A percentile compares a stretch with the other conserved stretches of the same genome.
These are phyloP conservation scores for Penicillium brevicompactum DNA, from an alignment of 2,329 filamentous ascomycete species.

Conservation along the genomic window DNA sequence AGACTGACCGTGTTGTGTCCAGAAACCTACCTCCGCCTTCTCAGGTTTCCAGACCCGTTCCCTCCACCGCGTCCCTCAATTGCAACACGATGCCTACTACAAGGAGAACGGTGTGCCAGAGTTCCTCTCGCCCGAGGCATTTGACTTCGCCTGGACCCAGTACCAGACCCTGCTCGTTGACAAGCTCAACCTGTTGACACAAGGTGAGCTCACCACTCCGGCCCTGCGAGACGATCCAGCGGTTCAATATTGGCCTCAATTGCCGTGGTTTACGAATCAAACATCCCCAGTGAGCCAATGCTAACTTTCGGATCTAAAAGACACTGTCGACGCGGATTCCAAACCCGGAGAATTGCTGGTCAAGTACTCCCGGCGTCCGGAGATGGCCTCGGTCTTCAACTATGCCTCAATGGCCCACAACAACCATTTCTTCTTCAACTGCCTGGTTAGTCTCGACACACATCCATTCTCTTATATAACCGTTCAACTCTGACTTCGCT, in stretches of 20 bases:
- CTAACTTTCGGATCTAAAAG: slow-evolving; percentile 44
- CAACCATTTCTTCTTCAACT: slow-evolving; percentile 64
- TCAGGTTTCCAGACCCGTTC: slow-evolving; percentile 39
- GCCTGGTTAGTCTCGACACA: slow-evolving; percentile 38
- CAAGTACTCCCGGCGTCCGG: slow-evolving; percentile 75
- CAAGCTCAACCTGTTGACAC: slow-evolving; percentile 73
- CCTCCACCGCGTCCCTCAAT: slow-evolving; percentile 51
- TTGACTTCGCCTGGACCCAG: slow-evolving; percentile 76
- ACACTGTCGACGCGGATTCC: slow-evolving; percentile 64
- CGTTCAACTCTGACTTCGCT: slow-evolving; percentile 10
- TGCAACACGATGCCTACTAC: slow-evolving; percentile 51
- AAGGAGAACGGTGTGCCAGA: slow-evolving; percentile 63
- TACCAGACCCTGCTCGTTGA: slow-evolving; percentile 76
- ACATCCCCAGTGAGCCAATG: background rate
- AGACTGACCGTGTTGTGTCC: slow-evolving; percentile 24
- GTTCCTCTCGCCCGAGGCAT: slow-evolving; percentile 70
- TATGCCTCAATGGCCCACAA: slow-evolving; percentile 95
- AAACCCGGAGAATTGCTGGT: slow-evolving; percentile 69
- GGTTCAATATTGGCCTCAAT: background rate
- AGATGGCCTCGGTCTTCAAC: slow-evolving; percentile 83
- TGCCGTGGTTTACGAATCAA: background rate
- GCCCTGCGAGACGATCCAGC: slow-evolving; percentile 2
- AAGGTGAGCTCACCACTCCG: slow-evolving; percentile 57
- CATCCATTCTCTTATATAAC: background rate
- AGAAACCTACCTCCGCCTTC: slow-evolving; percentile 41